Evolutionary conservation across 192 early-diverging fungal genomes (phyloP), one percentile per base, ranked within the genome.

Genomic region (Hyaloraphidium curvatum): DNA sequence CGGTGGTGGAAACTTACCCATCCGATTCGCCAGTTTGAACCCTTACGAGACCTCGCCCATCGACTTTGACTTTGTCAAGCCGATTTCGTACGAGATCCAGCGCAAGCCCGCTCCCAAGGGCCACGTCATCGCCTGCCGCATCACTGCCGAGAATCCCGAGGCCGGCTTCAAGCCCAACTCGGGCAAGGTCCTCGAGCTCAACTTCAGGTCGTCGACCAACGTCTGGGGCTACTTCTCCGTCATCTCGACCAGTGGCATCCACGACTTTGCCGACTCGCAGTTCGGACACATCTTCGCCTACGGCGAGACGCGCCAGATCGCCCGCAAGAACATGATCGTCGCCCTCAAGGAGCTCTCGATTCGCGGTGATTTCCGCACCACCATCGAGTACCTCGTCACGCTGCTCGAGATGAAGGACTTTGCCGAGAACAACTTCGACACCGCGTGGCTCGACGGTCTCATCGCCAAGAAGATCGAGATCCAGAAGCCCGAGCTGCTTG

Each of bases 141-240:
- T 97, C 57, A 97, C 94, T 3, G 94, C 94, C 28, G 91, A 97
- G 63, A 97, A 97, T 69, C 94, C 94, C 23, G 94, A 97, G 67
- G 91, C 94, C 37, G 94, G 91, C 5, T 97, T 97, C 77, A 97
- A 97, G 70, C 94, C 94, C 30, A 91, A 88, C 61, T 78, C 76
- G 56, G 94, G 91, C 50, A 90, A 89, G 70, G 81, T 97, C 69
- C 82, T 90, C 55, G 91, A 93, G 63, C 84, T 97, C 50, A 97
- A 95, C 69, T 97, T 97, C 75, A 71, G 90, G 31, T 83, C 79
- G 53, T 87, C 85, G 65, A 87, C 79, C 37, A 94, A 94, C 53
- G 94, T 97, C 28, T 95, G 94, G 94, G 94, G 94, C n/a, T 95
- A 95, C 74, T 97, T 97, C 69, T 91, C 87, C 3, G 91, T 97